These are phyloP conservation scores for Geoglossum glabrum DNA, from an alignment of 495 filamentous ascomycete genomes.

Conservation along the genomic window DNA sequence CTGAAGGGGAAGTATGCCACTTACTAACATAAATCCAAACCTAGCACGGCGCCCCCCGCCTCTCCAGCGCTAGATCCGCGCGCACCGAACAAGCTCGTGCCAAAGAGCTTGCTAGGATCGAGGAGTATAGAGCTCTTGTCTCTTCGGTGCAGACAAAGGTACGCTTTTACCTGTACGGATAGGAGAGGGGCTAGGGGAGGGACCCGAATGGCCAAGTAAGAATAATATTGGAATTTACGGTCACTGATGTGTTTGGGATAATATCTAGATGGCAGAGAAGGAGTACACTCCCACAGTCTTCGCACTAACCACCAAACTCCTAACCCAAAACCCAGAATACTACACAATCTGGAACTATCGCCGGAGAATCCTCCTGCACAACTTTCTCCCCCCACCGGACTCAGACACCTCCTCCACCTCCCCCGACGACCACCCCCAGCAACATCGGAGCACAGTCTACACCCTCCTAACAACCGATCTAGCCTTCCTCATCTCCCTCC, in stretches of 20 bases:
- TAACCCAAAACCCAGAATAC: slow-evolving; percentile 85
- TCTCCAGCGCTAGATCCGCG: slow-evolving; percentile 23
- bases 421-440: background rate
- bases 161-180: background rate
- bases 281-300: slow-evolving; percentile 48
- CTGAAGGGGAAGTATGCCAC: background rate
- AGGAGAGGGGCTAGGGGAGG: background rate
- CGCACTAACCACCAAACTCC: slow-evolving; percentile 54
- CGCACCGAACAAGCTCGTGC: slow-evolving; percentile 45
- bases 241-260: background rate
- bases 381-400: slow-evolving; percentile 20
- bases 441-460: background rate
- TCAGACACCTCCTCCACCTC: background rate
- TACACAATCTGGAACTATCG: slow-evolving; percentile 98
- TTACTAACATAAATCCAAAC: background rate
- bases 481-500: slow-evolving; percentile 59
- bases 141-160: slow-evolving; percentile 40
- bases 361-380: slow-evolving; percentile 37
- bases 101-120: slow-evolving; percentile 58
- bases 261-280: slow-evolving; percentile 27
- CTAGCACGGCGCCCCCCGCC: slow-evolving; percentile 66
- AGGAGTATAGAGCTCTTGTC: slow-evolving; percentile 56
- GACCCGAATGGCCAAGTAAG: background rate
- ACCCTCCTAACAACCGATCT: slow-evolving; percentile 40
- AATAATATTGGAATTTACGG: background rate